Evolutionary conservation across 306 rosid species (phyloP).

Genomic region (Amphicarpaea edgeworthii): DNA sequence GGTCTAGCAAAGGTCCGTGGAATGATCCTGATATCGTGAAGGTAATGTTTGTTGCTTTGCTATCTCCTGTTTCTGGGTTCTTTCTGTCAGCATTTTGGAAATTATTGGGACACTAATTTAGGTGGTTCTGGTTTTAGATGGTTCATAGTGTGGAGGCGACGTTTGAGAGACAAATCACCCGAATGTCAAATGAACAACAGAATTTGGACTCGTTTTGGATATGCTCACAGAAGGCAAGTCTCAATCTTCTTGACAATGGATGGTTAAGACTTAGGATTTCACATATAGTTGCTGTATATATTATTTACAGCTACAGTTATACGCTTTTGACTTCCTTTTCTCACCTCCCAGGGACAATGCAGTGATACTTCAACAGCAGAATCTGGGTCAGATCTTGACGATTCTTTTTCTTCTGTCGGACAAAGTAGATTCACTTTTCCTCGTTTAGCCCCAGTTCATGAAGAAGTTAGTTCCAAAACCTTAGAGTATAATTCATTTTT

Average conservation of each 20-base stretch:
- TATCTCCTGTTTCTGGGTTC: neutral
- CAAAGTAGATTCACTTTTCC: conserved; percentile 56
- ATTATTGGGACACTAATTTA: conserved; percentile 28
- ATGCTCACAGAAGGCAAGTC: conserved; percentile 62
- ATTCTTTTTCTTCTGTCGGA: conserved; percentile 59
- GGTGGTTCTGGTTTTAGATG: conserved; percentile 63
- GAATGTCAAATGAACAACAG: conserved; percentile 53
- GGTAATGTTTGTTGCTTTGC: conserved; percentile 45
- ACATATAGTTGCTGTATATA: neutral
- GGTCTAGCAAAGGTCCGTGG: conserved; percentile 90
- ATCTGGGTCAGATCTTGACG: conserved; percentile 74
- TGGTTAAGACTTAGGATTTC: conserved; percentile 3
- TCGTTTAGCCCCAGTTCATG: conserved; percentile 66
- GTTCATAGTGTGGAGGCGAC: conserved; percentile 69
- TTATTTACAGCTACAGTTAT: neutral
- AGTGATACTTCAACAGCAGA: conserved; percentile 66
- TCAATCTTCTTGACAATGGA: conserved; percentile 17
- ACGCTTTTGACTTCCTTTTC: conserved; percentile 17
- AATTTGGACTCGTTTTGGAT: conserved; percentile 56
- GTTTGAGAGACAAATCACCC: conserved; percentile 60
- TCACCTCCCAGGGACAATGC: conserved; percentile 58
- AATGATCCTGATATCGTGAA: conserved; percentile 82
- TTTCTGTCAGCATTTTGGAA: conserved; percentile 12
- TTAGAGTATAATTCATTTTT: neutral
- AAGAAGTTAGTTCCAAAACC: conserved; percentile 66